Evolutionary conservation across 2,329 filamentous ascomycete species (phyloP).

Genomic region (Thermomyces lanuginosus): DNA sequence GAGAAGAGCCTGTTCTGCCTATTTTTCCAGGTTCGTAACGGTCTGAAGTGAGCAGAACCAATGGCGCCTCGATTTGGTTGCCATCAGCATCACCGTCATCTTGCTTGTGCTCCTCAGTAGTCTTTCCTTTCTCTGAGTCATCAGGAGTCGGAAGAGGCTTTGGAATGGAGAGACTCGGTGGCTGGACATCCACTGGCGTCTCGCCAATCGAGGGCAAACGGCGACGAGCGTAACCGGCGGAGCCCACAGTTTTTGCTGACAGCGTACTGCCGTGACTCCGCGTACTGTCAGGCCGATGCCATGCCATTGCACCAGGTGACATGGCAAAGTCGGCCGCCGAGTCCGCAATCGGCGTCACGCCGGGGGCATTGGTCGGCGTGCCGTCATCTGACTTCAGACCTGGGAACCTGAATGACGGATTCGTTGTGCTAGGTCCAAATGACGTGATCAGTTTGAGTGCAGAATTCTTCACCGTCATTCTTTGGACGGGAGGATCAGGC

Average conservation of each 20-base stretch:
- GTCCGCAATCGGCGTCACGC: slow-evolving; percentile 76
- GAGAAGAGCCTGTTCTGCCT: slow-evolving; percentile 27
- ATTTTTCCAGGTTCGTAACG: slow-evolving; percentile 29
- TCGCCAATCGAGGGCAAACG: slow-evolving; percentile 68
- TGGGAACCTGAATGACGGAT: slow-evolving; percentile 46
- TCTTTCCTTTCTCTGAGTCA: slow-evolving; percentile 33
- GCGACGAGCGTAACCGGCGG: slow-evolving; percentile 44
- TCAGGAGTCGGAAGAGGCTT: slow-evolving; percentile 27
- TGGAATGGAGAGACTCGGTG: slow-evolving; percentile 25
- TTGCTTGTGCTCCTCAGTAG: slow-evolving; percentile 13
- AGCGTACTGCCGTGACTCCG: slow-evolving; percentile 55
- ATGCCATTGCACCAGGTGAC: slow-evolving; percentile 52
- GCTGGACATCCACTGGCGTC: slow-evolving; percentile 38
- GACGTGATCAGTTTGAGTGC: slow-evolving; percentile 82
- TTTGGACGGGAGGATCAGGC: slow-evolving; percentile 26
- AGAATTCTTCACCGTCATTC: slow-evolving; percentile 57
- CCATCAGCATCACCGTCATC: slow-evolving; percentile 14
- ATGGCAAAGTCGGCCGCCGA: slow-evolving; percentile 48
- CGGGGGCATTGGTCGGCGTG: slow-evolving; percentile 60
- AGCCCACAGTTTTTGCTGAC: slow-evolving; percentile 47
- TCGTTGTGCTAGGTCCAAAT: slow-evolving; percentile 44
- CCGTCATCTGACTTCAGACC: slow-evolving; percentile 37
- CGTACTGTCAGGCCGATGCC: slow-evolving; percentile 38
- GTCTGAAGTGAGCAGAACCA: slow-evolving; percentile 27
- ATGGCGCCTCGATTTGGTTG: slow-evolving; percentile 18